Percentiles rank a stretch among this genome's conserved stretches.
These are phyloP conservation scores for Coemansia sp. DNA, from an alignment of 192 early-diverging fungal species.

Conservation along the genomic window DNA sequence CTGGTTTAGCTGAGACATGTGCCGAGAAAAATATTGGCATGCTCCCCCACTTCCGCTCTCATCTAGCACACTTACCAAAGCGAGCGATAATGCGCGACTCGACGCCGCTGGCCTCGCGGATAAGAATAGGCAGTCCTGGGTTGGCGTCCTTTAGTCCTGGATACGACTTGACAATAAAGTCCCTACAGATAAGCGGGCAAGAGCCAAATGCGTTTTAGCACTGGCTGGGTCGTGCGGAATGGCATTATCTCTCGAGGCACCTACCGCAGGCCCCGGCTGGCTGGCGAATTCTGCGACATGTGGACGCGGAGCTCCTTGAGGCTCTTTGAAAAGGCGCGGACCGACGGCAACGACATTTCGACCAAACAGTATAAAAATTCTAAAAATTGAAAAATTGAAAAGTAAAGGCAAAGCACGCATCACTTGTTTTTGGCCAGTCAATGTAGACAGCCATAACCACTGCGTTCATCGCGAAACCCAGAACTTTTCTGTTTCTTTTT, in stretches of 20 bases:
- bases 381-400: neutral
- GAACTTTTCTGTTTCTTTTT: too few relatives aligned
- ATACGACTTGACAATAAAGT: constrained; percentile 83
- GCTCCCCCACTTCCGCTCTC: neutral
- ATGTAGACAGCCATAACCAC: too few relatives aligned
- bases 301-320: constrained; percentile 91
- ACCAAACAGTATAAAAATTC: neutral
- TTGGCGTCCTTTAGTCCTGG: constrained; percentile 77
- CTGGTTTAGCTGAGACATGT: neutral
- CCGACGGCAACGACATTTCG: constrained; percentile 30
- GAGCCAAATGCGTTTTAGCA: neutral
- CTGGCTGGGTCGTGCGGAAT: neutral
- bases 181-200: constrained; percentile 53
- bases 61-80: constrained; percentile 64
- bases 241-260: too few relatives aligned
- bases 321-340: constrained; percentile 56
- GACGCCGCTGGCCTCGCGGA: constrained; percentile 81
- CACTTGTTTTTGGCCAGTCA: too few relatives aligned
- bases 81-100: constrained; percentile 88
- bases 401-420: neutral
- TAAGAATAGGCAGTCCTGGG: constrained; percentile 84
- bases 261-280: constrained; percentile 79
- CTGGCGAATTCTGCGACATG: constrained; percentile 74
- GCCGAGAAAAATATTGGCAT: neutral
- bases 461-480: too few relatives aligned